Percentiles rank a stretch among this genome's conserved stretches.
Evolutionary conservation across 805 yeast species (phyloP).

Genomic region (Hanseniaspora mollemarum): DNA sequence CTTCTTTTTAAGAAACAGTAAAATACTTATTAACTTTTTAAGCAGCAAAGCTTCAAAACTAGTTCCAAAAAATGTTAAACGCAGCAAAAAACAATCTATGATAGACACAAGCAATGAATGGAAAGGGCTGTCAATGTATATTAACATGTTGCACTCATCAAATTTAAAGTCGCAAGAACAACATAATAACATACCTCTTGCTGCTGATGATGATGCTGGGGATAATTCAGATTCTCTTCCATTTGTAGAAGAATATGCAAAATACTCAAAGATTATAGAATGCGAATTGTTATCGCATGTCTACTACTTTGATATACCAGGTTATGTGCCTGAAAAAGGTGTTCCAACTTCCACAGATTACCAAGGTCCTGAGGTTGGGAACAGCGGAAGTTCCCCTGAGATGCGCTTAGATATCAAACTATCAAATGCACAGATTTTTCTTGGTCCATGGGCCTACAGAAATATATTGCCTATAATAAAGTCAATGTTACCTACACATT

Average conservation of each 20-base stretch:
- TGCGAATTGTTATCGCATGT: constrained; percentile 43
- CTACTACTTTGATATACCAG: constrained; percentile 66
- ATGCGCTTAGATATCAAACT: constrained; percentile 51
- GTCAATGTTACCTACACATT: constrained; percentile 55
- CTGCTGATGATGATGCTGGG: constrained; percentile 26
- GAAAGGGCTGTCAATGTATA: constrained; percentile 68
- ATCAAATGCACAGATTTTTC: constrained; percentile 54
- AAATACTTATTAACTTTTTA: neutral
- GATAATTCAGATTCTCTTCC: neutral
- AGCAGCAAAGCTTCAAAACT: neutral
- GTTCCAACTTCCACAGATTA: constrained; percentile 26
- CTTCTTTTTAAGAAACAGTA: constrained; percentile 18
- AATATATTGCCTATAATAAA: constrained; percentile 57
- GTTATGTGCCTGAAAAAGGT: constrained; percentile 39
- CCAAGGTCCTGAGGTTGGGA: constrained; percentile 47
- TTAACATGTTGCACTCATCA: constrained; percentile 25
- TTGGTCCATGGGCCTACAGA: constrained; percentile 94
- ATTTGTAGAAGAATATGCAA: constrained; percentile 58
- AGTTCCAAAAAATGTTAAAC: neutral
- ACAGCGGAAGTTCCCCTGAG: constrained; percentile 47
- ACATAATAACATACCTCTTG: constrained; percentile 14
- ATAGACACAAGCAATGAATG: constrained; percentile 36
- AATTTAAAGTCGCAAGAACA: neutral
- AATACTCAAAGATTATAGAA: constrained; percentile 56
- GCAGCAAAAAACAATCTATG: constrained; percentile 17